phyloP scores from a whole-genome alignment of 306 rosid genomes.

The barrel medic (Medicago truncatula) region MtrunA17r5.0-ANR NC_053043.1:10630501-10631000 shows the following conservation, averaged over 20 bases:
- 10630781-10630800: not conserved
- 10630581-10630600: too few relatives aligned
- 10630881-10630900: constrained; percentile 42
- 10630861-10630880: constrained; percentile 98
- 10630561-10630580: constrained; percentile 20
- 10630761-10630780: too few relatives aligned
- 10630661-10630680: too few relatives aligned
- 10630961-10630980: constrained; percentile 79
- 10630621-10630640: too few relatives aligned
- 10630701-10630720: too few relatives aligned
- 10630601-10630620: too few relatives aligned
- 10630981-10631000: constrained; percentile 88
- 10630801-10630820: constrained; percentile 24
- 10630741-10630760: too few relatives aligned
- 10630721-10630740: too few relatives aligned
- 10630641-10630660: too few relatives aligned
- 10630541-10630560: constrained; percentile 28
- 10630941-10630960: constrained; percentile 31
- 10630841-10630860: constrained; percentile 85
- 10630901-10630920: not conserved
- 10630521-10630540: constrained; percentile 43
- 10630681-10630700: too few relatives aligned
- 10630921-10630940: constrained; percentile 2
- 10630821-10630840: constrained; percentile 62
- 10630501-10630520: constrained; percentile 92